Evolutionary conservation across 1,284 basidiomycete species (phyloP), one percentile per base, ranked within the genome.

Genomic region (Rhodotorula sp.): DNA sequence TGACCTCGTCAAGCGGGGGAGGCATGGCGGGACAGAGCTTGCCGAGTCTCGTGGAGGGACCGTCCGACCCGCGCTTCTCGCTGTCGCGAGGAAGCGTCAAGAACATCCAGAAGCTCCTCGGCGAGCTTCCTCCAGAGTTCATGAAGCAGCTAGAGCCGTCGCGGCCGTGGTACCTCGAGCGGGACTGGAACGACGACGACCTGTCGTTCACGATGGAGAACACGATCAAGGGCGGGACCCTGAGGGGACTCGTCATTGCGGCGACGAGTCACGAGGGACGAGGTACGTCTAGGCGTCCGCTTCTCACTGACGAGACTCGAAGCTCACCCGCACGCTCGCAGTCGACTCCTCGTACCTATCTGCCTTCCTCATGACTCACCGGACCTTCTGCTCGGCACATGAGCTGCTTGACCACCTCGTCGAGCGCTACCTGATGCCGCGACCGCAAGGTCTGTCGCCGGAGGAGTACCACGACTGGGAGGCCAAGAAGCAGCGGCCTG

Each of bases 341-440:
- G 78, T 76, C 68, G 93, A 94, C 79, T 84, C 87, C 0, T 86
- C 87, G 10, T 99, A 92, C 81, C 91, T 88, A 79, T 89, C 91
- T 79, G 90, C 94, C 2, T 99, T 99, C 85, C 81, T 99, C 71
- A 90, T 97, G 86, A 99, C 96, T 1, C 97, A 94, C 84, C 92
- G 94, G 75, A 95, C 93, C 0, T 99, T 99, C 80, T 93, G 92
- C 22, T 89, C 88, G 1, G 83, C 92, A 26, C 86, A 92, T 65
- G 89, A 93, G 68, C 82, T 99, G 30, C 89, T 98, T 68, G 88
- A 92, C 62, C 83, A 92, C n/a, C 86, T 99, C 34, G 86, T 91
- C 16, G 84, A 86, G 66, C 88, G 96, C 10, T 99, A 94, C 82
- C 86, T 85, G 76, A 89, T 96, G 53, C 82, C 86, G 56, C 85